phyloP scores from a whole-genome alignment of 2,329 filamentous ascomycete species.

The Beauveria sp. region DNA sequence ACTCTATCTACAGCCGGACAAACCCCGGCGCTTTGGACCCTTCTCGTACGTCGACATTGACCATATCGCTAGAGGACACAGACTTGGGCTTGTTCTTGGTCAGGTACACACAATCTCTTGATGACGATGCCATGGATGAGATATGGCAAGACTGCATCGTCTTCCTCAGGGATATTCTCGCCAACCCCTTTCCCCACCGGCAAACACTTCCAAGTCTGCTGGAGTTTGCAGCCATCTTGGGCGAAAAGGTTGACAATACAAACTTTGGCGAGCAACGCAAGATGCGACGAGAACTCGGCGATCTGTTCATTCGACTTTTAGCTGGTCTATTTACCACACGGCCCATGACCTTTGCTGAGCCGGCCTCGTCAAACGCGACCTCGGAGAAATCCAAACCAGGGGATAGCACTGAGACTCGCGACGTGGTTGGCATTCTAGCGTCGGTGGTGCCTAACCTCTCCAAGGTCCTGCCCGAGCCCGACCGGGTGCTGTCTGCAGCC shows the following conservation, averaged over 20 bases:
- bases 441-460: constrained; percentile 72
- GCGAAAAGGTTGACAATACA: constrained; percentile 94
- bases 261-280: constrained; percentile 91
- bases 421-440: constrained; percentile 73
- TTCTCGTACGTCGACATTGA: constrained; percentile 77
- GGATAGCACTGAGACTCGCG: constrained; percentile 51
- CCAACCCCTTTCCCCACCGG: constrained; percentile 89
- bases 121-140: constrained; percentile 96
- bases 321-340: constrained; percentile 92
- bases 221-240: constrained; percentile 82
- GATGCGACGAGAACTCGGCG: constrained; percentile 84
- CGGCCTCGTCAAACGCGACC: constrained; percentile 26
- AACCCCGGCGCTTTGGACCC: constrained; percentile 75
- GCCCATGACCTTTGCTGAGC: constrained; percentile 63
- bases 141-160: constrained; percentile 93
- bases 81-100: constrained; percentile 86
- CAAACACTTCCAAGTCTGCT: constrained; percentile 81
- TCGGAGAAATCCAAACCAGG: constrained; percentile 29
- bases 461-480: constrained; percentile 76
- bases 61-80: constrained; percentile 72
- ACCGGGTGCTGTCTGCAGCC: constrained; percentile 72
- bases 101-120: constrained; percentile 80
- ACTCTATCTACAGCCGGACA: constrained; percentile 89
- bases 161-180: constrained; percentile 81
- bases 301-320: constrained; percentile 79